Evolutionary conservation across 768 basidiomycete genomes (phyloP).

Genomic region (Podaxis sp.): DNA sequence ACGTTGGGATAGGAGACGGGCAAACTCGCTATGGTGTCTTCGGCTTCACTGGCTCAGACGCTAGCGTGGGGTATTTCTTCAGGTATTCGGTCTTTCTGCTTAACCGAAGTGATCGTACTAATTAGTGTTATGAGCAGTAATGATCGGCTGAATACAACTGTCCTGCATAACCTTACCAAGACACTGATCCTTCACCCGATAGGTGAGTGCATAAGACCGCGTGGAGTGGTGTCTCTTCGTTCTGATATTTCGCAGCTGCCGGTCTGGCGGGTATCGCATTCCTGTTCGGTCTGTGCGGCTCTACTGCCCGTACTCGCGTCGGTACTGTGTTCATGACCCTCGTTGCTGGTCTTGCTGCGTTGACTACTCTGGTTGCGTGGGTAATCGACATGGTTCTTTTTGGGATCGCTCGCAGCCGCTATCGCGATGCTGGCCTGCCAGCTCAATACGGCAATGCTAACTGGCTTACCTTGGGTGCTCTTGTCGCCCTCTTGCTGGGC

Average conservation of each 20-base stretch:
- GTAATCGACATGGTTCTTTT: constrained; percentile 82
- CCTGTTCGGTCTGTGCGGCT: constrained; percentile 66
- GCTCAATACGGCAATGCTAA: constrained; percentile 77
- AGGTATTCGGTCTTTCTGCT: constrained; percentile 33
- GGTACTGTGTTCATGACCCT: constrained; percentile 82
- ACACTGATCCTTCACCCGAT: constrained; percentile 80
- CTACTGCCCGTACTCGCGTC: constrained; percentile 53
- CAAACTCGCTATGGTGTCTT: constrained; percentile 68
- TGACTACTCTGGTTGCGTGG: constrained; percentile 67
- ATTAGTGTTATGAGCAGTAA: constrained; percentile 27
- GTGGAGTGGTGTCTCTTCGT: constrained; percentile 3
- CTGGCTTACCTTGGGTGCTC: constrained; percentile 78
- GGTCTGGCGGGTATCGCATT: constrained; percentile 64
- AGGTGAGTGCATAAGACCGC: constrained; percentile 37
- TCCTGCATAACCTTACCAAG: constrained; percentile 70
- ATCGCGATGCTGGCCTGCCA: constrained; percentile 43
- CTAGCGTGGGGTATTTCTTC: constrained; percentile 58
- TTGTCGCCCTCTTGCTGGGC: constrained; percentile 62
- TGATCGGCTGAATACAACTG: constrained; percentile 42
- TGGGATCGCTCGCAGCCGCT: constrained; percentile 60
- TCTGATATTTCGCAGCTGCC: constrained; percentile 40
- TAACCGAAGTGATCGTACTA: neutral
- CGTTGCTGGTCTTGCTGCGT: constrained; percentile 58
- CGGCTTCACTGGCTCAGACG: constrained; percentile 61
- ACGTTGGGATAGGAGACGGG: constrained; percentile 38